Percentiles rank a stretch among this genome's conserved stretches.
These are phyloP conservation scores for Coleophoma crateriformis DNA, from an alignment of 2,329 filamentous ascomycete species.

Conservation along the genomic window DNA sequence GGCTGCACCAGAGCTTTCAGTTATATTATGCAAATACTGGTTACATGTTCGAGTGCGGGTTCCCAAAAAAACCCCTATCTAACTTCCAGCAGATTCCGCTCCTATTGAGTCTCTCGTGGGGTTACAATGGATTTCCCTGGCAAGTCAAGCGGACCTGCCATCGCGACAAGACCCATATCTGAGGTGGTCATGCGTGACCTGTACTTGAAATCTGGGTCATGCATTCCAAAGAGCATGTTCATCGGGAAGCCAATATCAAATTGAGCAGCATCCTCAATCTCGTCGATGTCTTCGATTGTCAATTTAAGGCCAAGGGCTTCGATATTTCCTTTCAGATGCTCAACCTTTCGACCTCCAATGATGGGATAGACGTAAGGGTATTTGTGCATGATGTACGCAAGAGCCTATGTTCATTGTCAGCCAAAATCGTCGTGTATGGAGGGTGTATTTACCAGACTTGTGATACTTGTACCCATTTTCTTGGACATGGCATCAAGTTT, in stretches of 20 bases:
- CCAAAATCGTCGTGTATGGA: neutral
- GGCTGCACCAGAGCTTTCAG: no score
- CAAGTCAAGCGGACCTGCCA: no score
- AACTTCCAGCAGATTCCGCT: no score
- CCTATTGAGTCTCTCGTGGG: no score
- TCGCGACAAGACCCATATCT: neutral
- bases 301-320: conserved; percentile 44
- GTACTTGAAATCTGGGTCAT: no score
- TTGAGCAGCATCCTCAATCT: conserved; percentile 43
- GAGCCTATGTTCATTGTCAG: neutral
- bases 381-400: conserved; percentile 33
- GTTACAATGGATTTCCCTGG: no score
- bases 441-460: conserved; percentile 33
- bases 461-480: conserved; percentile 40
- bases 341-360: conserved; percentile 48
- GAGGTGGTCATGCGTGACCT: no score
- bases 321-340: conserved; percentile 50
- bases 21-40: no score
- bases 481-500: conserved; percentile 47
- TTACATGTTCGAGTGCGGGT: no score
- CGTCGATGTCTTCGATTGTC: conserved; percentile 41
- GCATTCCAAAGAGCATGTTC: no score
- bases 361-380: conserved; percentile 46
- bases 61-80: no score
- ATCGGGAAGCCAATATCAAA: conserved; percentile 2